A percentile compares a stretch with the other conserved stretches of the same genome.
phyloP scores from a whole-genome alignment of 2,329 filamentous ascomycete species.

The Hymenoscyphus fructigenus region DNA sequence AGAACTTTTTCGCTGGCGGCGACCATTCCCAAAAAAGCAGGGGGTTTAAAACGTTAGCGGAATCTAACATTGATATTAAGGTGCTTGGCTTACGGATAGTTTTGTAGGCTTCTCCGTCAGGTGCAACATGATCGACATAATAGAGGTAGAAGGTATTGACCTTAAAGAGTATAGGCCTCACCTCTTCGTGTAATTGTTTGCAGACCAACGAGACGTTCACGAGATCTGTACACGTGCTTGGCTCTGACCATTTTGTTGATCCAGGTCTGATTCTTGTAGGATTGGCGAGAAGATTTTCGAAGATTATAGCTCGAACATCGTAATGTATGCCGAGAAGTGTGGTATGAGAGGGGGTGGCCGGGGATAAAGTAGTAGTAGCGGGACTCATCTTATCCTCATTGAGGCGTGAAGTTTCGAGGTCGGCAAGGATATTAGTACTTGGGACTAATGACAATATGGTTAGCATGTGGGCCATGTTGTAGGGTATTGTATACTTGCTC shows the following conservation, averaged over 20 bases:
- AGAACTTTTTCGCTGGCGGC: too few species aligned
- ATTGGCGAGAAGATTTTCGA: neutral
- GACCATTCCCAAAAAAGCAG: too few species aligned
- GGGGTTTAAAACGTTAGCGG: too few species aligned
- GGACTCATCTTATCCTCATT: too few species aligned
- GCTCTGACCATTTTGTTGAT: neutral
- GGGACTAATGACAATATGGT: too few species aligned
- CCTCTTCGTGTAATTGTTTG: neutral
- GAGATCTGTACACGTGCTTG: neutral
- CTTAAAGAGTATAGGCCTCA: neutral
- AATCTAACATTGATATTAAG: too few species aligned
- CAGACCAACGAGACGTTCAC: neutral
- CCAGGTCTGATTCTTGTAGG: neutral
- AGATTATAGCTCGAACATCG: neutral
- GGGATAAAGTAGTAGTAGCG: too few species aligned
- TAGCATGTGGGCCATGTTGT: too few species aligned
- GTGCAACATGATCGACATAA: neutral
- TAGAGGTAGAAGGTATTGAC: neutral
- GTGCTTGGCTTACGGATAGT: neutral
- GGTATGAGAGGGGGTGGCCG: neutral
- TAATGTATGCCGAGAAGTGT: neutral
- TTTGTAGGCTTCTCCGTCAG: neutral
- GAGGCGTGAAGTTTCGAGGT: too few species aligned
- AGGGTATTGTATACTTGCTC: too few species aligned
- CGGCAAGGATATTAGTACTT: too few species aligned